These are phyloP conservation scores for Quercus engelmannii DNA, from an alignment of 306 rosid genomes.

Conservation along the genomic window DNA sequence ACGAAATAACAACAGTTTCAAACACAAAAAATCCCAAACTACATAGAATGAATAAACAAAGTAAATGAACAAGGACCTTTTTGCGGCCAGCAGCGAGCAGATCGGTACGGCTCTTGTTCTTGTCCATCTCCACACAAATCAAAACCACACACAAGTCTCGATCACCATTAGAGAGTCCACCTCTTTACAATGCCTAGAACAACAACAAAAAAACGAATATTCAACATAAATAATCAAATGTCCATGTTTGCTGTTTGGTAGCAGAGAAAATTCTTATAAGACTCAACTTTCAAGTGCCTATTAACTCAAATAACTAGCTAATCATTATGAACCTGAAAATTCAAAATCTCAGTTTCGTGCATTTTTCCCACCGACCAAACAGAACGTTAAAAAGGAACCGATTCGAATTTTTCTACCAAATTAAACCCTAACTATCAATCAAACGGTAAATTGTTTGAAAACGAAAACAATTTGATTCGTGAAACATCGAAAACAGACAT, in stretches of 20 bases:
- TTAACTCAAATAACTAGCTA: not conserved
- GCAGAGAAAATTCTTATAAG: not conserved
- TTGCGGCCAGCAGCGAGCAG: slow-evolving; percentile 88
- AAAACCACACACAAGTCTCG: slow-evolving; percentile 15
- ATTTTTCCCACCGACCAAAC: slow-evolving; percentile 18
- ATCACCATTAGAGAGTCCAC: slow-evolving; percentile 37
- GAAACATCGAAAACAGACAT: not conserved
- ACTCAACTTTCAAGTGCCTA: not conserved
- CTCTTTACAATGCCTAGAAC: slow-evolving; percentile 22
- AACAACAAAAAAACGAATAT: not conserved
- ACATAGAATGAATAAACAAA: not conserved
- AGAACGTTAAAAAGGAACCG: not conserved
- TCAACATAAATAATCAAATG: slow-evolving; percentile 6
- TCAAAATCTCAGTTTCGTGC: not conserved
- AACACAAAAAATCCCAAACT: not conserved
- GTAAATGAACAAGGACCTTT: slow-evolving; percentile 43
- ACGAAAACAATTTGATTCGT: not conserved
- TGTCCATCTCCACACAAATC: slow-evolving; percentile 61
- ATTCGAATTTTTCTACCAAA: slow-evolving; percentile 4
- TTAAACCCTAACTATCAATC: not conserved
- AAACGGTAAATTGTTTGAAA: no score
- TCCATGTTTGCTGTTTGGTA: not conserved
- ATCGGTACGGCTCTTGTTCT: slow-evolving; percentile 86
- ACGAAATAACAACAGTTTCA: not conserved
- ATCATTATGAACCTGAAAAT: not conserved